A percentile compares a stretch with the other conserved stretches of the same genome.
These are phyloP conservation scores for Huiozyma sinensis DNA, from an alignment of 805 yeast species.

Conservation along the genomic window DNA sequence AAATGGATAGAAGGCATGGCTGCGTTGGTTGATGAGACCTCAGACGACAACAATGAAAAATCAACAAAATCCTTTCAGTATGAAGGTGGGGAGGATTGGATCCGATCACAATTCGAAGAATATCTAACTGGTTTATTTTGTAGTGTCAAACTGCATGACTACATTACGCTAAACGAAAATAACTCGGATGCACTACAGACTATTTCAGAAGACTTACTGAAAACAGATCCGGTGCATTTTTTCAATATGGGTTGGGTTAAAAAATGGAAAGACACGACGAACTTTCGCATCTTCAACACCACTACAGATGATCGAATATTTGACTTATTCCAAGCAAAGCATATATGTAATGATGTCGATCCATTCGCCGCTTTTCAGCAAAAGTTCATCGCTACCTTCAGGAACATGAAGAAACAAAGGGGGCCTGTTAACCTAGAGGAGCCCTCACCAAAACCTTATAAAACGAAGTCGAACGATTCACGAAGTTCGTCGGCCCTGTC, in stretches of 20 bases:
- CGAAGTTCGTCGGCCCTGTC: slow-evolving; percentile 1
- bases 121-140: slow-evolving; percentile 70
- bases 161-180: slow-evolving; percentile 32
- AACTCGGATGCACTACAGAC: slow-evolving; percentile 29
- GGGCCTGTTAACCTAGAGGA: slow-evolving; percentile 1
- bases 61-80: slow-evolving; percentile 38
- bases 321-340: slow-evolving; percentile 45
- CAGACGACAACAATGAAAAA: slow-evolving; percentile 31
- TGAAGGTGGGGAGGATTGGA: slow-evolving; percentile 76
- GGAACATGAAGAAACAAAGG: slow-evolving; percentile 20
- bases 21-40: slow-evolving; percentile 37
- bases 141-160: slow-evolving; percentile 58
- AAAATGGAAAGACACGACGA: slow-evolving; percentile 45
- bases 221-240: slow-evolving; percentile 28
- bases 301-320: slow-evolving; percentile 62
- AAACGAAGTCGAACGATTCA: slow-evolving; percentile 1
- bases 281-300: slow-evolving; percentile 42
- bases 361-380: slow-evolving; percentile 22
- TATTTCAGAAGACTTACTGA: slow-evolving; percentile 20
- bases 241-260: slow-evolving; percentile 39
- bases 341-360: slow-evolving; percentile 24
- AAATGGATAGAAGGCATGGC: slow-evolving; percentile 59
- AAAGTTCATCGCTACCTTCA: slow-evolving; percentile 23
- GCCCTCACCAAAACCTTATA: slow-evolving; percentile 1
- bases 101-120: slow-evolving; percentile 82